phyloP scores from a whole-genome alignment of 306 rosid species.

The Biancaea sappan region DNA sequence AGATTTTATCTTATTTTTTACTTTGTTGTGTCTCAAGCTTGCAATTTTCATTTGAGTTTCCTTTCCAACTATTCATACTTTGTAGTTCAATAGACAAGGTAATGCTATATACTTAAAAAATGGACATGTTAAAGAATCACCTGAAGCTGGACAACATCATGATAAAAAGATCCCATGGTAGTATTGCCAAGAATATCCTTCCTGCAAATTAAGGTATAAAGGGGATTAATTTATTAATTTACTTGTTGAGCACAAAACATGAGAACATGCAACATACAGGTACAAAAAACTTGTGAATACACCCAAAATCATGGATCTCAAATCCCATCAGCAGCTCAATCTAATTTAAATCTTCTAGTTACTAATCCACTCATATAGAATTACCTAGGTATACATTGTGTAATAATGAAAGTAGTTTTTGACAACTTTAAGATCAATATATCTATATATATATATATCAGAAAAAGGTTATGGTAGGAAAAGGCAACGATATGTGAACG shows the following conservation, averaged over 20 bases:
- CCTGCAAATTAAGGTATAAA: conserved; percentile 58
- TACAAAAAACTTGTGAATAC: neutral
- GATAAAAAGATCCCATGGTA: conserved; percentile 79
- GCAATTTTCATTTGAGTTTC: neutral
- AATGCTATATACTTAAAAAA: neutral
- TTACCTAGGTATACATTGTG: neutral
- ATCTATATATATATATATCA: too few relatives aligned
- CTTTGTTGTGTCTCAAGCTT: neutral
- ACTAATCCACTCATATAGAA: conserved; percentile 1
- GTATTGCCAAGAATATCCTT: conserved; percentile 65
- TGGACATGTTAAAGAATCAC: conserved; percentile 46
- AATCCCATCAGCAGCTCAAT: conserved; percentile 19
- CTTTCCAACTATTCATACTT: too few relatives aligned
- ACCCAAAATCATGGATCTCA: conserved; percentile 7
- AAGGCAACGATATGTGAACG: conserved; percentile 23
- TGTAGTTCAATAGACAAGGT: neutral
- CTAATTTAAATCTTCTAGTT: conserved; percentile 16
- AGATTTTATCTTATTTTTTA: neutral
- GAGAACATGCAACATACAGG: conserved; percentile 23
- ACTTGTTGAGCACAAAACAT: conserved; percentile 8
- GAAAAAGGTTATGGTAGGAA: conserved; percentile 22
- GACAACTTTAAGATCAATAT: conserved; percentile 5
- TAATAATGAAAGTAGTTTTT: conserved; percentile 2
- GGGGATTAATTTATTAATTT: conserved; percentile 26
- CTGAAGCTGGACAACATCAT: conserved; percentile 79